phyloP scores from a whole-genome alignment of 345 rosid genomes.

The Hibiscus trionum region DNA sequence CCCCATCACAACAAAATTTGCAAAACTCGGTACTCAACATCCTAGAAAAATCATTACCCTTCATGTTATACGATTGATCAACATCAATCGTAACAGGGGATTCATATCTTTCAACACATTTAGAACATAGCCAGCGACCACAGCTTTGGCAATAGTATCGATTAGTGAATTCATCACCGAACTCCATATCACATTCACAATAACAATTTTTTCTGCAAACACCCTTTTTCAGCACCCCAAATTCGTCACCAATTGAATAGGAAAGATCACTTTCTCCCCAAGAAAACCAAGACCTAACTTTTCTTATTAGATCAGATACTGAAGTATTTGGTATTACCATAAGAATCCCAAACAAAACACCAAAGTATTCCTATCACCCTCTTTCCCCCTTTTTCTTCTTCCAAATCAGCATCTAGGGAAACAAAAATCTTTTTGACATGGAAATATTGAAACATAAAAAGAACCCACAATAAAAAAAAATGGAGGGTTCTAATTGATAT shows the following conservation, averaged over 20 bases:
- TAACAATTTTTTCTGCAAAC: slow-evolving; percentile 28
- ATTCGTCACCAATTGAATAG: slow-evolving; percentile 24
- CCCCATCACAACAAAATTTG: slow-evolving; percentile 60
- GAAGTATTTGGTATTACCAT: slow-evolving; percentile 77
- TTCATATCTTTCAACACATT: slow-evolving; percentile 28
- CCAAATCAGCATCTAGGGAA: slow-evolving; percentile 8
- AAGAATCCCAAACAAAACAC: slow-evolving; percentile 32
- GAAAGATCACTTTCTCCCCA: slow-evolving; percentile 46
- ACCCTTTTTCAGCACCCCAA: slow-evolving; percentile 37
- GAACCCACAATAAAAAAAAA: slow-evolving; percentile 55
- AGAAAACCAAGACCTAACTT: slow-evolving; percentile 75
- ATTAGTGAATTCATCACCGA: slow-evolving; percentile 19
- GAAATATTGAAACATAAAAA: not conserved
- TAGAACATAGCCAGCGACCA: slow-evolving; percentile 48
- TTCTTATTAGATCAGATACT: slow-evolving; percentile 58
- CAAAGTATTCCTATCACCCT: slow-evolving; percentile 23
- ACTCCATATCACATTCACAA: slow-evolving; percentile 37
- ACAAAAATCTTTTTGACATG: slow-evolving; percentile 17
- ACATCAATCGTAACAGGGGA: slow-evolving; percentile 1
- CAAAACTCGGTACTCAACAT: slow-evolving; percentile 35
- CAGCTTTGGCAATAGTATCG: slow-evolving; percentile 59
- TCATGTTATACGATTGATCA: slow-evolving; percentile 15
- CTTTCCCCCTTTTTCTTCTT: slow-evolving; percentile 16
- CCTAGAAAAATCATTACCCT: slow-evolving; percentile 9
- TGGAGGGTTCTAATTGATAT: slow-evolving; percentile 33